phyloP scores from a whole-genome alignment of 305 asterid species.

The Plantago coronopus region DNA sequence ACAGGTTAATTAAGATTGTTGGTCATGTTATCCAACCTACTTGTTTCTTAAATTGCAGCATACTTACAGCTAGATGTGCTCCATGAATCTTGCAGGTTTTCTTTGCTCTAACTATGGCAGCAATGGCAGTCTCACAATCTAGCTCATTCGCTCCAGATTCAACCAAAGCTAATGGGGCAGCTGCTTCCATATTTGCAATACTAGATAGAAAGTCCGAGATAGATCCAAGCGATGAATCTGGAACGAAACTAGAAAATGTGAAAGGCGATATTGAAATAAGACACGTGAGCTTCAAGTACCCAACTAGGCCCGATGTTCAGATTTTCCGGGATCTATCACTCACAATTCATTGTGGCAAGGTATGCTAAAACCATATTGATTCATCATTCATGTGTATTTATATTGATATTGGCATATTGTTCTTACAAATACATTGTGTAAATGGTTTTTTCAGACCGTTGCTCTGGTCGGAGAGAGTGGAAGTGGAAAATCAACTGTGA shows the following conservation, averaged over 20 bases:
- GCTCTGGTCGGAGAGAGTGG: slow-evolving; percentile 97
- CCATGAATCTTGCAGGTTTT: slow-evolving; percentile 52
- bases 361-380: slow-evolving; percentile 9
- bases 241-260: slow-evolving; percentile 51
- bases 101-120: slow-evolving; percentile 84
- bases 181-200: slow-evolving; percentile 70
- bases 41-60: not conserved
- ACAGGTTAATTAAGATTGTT: not conserved
- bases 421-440: not conserved
- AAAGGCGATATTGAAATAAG: slow-evolving; percentile 75
- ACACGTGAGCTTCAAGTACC: slow-evolving; percentile 69
- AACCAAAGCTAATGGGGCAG: slow-evolving; percentile 69
- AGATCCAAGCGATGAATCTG: slow-evolving; percentile 70
- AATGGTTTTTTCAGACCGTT: slow-evolving; percentile 45
- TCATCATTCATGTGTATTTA: not conserved
- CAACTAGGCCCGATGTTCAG: slow-evolving; percentile 71
- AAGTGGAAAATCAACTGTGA: slow-evolving; percentile 87
- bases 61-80: not conserved
- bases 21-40: too few species aligned
- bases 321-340: slow-evolving; percentile 65
- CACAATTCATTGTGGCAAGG: slow-evolving; percentile 80
- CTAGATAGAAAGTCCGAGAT: slow-evolving; percentile 68
- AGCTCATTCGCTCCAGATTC: slow-evolving; percentile 87
- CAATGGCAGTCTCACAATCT: slow-evolving; percentile 74
- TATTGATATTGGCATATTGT: not conserved